Evolutionary conservation across 345 rosid genomes (phyloP).

Genomic region (Euphorbia tirucalli): DNA sequence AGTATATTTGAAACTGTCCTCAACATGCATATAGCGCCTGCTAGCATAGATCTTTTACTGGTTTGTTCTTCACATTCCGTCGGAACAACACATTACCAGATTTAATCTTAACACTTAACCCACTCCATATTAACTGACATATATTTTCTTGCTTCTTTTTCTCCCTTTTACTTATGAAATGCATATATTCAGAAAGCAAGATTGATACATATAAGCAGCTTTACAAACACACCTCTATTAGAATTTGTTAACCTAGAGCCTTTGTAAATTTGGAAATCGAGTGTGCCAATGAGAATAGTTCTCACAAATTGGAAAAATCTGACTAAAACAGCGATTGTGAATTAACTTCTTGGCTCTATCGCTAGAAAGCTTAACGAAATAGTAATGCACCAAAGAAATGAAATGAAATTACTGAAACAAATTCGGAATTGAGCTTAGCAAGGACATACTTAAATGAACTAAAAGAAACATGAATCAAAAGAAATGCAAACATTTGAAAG

Average conservation of each 20-base stretch:
- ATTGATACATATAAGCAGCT: not conserved
- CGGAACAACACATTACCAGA: too few species aligned
- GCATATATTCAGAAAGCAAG: constrained; percentile 1
- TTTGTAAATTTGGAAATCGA: not conserved
- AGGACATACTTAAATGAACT: not conserved
- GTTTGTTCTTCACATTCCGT: not conserved
- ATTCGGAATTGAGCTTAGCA: not conserved
- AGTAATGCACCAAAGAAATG: not conserved
- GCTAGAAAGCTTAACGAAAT: not conserved
- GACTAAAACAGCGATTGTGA: not conserved
- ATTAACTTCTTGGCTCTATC: not conserved
- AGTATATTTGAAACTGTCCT: not conserved
- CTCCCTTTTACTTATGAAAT: not conserved
- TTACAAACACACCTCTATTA: not conserved
- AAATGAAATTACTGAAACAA: not conserved
- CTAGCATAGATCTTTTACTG: not conserved
- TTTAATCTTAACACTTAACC: not conserved
- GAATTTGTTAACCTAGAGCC: not conserved
- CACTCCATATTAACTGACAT: not conserved
- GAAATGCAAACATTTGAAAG: not conserved
- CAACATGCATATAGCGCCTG: not conserved
- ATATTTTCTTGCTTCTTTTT: not conserved
- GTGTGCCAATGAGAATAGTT: not conserved
- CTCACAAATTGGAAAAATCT: not conserved
- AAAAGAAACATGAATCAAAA: not conserved